Conservation (phyloP, 768 basidiomycete genomes). For the Leccinum fibrillosum region DNA sequence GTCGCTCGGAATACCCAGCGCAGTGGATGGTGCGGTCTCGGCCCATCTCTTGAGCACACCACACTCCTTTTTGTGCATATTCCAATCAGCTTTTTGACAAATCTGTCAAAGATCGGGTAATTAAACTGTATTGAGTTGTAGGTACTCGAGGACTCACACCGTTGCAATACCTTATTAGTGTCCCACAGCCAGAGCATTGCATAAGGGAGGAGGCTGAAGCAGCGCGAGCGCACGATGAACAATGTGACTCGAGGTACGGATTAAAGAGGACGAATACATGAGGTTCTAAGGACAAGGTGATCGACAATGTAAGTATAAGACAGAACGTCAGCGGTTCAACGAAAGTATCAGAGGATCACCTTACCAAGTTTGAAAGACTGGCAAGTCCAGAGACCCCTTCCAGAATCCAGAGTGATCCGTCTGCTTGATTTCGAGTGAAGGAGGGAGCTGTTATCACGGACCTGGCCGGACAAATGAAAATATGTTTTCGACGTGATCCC, state of each 20-base stretch:
- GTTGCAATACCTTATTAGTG: slow-evolving; percentile 74
- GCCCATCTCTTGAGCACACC: slow-evolving; percentile 59
- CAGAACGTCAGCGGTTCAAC: too few species aligned
- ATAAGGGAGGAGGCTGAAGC: slow-evolving; percentile 43
- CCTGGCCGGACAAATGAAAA: too few species aligned
- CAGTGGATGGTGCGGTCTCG: slow-evolving; percentile 44
- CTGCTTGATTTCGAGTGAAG: too few species aligned
- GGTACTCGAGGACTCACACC: slow-evolving; percentile 41
- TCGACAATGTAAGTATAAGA: too few species aligned
- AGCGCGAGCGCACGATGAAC: slow-evolving; percentile 61
- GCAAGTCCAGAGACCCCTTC: too few species aligned
- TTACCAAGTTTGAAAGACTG: too few species aligned
- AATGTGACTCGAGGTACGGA: slow-evolving; percentile 55
- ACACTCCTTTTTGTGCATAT: slow-evolving; percentile 77
- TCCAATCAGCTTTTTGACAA: slow-evolving; percentile 77
- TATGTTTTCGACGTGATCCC: too few species aligned
- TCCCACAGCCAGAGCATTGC: slow-evolving; percentile 72
- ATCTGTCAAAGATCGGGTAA: slow-evolving; percentile 32
- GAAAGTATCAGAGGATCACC: too few species aligned
- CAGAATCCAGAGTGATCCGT: too few species aligned
- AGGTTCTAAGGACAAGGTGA: slow-evolving; percentile 55
- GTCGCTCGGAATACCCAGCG: slow-evolving; percentile 61
- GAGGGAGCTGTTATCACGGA: slow-evolving; percentile 2
- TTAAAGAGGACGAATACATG: slow-evolving; percentile 65
- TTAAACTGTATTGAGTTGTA: not conserved